Evolutionary conservation across 2,329 filamentous ascomycete genomes (phyloP).

Genomic region (Microthyrium microscopicum): DNA sequence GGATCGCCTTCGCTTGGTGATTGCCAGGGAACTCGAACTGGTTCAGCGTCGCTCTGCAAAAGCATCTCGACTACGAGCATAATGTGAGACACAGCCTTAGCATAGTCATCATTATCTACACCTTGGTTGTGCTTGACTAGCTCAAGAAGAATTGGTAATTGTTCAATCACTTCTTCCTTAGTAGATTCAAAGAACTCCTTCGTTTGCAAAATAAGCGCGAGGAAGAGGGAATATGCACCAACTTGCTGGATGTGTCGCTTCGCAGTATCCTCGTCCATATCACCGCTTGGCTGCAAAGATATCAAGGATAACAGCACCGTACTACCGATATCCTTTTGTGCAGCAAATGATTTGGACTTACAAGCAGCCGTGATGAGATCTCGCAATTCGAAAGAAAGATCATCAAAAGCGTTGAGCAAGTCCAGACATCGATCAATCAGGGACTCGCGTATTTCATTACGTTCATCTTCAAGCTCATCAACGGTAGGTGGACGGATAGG

Average conservation of each 20-base stretch:
- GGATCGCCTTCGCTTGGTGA: conserved; percentile 36
- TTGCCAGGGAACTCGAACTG: conserved; percentile 56
- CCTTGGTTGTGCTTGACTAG: conserved; percentile 60
- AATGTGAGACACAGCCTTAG: conserved; percentile 83
- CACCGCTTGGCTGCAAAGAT: conserved; percentile 41
- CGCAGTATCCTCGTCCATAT: conserved; percentile 20
- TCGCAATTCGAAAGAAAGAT: conserved; percentile 77
- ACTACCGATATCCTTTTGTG: conserved; percentile 50
- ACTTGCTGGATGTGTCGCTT: conserved; percentile 49
- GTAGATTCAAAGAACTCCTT: conserved; percentile 64
- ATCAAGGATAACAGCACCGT: conserved; percentile 75
- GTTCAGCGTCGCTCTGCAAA: conserved; percentile 76
- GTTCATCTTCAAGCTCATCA: conserved; percentile 64
- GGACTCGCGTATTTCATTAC: conserved; percentile 54
- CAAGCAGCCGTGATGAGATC: conserved; percentile 68
- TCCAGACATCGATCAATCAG: conserved; percentile 83
- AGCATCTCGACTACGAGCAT: conserved; percentile 80
- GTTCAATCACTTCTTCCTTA: conserved; percentile 56
- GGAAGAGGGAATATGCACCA: conserved; percentile 77
- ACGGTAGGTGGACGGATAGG: too few relatives aligned
- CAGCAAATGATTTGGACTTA: conserved; percentile 37
- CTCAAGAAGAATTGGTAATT: conserved; percentile 55
- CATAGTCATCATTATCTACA: conserved; percentile 57
- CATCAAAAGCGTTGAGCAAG: conserved; percentile 72
- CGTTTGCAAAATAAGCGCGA: conserved; percentile 77